phyloP scores from a whole-genome alignment of 2,329 filamentous ascomycete species.

The Parastagonospora nodorum region DNA sequence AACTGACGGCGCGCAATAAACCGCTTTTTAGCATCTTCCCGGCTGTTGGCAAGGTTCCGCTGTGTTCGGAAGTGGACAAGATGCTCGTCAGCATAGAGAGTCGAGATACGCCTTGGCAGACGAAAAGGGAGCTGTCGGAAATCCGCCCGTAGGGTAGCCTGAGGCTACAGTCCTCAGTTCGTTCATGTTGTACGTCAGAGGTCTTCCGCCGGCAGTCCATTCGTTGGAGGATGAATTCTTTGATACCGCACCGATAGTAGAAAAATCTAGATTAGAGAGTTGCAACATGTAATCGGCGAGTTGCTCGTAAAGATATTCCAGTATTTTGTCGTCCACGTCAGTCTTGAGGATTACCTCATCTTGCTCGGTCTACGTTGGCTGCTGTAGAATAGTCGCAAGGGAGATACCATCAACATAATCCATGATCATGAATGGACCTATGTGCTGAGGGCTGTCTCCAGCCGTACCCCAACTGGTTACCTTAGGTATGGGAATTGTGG shows the following conservation, averaged over 20 bases:
- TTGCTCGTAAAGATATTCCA: conserved; percentile 23
- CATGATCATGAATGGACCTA: conserved; percentile 26
- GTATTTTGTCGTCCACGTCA: conserved; percentile 17
- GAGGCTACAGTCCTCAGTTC: background rate
- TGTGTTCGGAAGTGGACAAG: background rate
- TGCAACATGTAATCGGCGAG: conserved; percentile 19
- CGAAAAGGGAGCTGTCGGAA: background rate
- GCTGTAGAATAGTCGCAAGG: conserved; percentile 10
- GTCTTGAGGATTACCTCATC: conserved; percentile 1
- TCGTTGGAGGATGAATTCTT: conserved; percentile 20
- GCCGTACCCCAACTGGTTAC: conserved; percentile 14
- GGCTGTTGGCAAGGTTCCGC: background rate
- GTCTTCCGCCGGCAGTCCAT: conserved; percentile 35
- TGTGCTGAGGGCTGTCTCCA: conserved; percentile 13
- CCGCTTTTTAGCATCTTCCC: background rate
- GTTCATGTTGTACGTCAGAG: conserved; percentile 23
- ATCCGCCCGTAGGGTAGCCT: conserved; percentile 7
- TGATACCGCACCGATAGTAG: conserved; percentile 37
- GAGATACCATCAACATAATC: conserved; percentile 17
- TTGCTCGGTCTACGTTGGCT: background rate
- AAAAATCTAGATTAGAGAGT: conserved; percentile 14
- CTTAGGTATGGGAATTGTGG: conserved; percentile 13
- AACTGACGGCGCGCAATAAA: background rate
- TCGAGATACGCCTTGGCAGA: background rate
- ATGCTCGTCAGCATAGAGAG: background rate